Percentiles rank a stretch among this genome's conserved stretches.
These are phyloP conservation scores for Wickerhamiella sergipiensis DNA, from an alignment of 805 yeast species.

Conservation along the genomic window DNA sequence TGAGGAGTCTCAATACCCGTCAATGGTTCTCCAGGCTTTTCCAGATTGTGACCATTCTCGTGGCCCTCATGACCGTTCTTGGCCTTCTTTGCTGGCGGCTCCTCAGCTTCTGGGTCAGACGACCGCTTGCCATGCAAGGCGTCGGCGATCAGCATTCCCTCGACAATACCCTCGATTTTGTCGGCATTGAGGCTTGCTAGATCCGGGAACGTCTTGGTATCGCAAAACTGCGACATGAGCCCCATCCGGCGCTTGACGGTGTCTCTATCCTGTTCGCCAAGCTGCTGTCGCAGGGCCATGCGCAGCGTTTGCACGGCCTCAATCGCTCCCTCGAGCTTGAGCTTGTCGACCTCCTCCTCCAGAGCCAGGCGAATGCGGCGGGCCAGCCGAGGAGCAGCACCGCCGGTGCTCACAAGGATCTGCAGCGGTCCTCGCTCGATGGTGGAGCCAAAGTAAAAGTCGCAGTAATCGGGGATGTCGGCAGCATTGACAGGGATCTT, in stretches of 20 bases:
- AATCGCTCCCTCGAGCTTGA: slow-evolving; percentile 41
- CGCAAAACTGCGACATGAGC: slow-evolving; percentile 57
- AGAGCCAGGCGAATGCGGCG: slow-evolving; percentile 45
- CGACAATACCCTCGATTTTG: slow-evolving; percentile 29
- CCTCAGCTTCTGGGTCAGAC: not conserved
- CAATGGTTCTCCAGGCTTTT: too few relatives aligned
- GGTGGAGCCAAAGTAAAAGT: slow-evolving; percentile 74
- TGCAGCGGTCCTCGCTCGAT: slow-evolving; percentile 60
- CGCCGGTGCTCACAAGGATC: slow-evolving; percentile 72
- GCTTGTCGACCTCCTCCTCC: slow-evolving; percentile 28
- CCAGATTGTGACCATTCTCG: too few relatives aligned
- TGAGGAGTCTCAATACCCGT: too few relatives aligned
- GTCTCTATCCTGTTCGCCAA: slow-evolving; percentile 16
- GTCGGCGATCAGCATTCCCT: slow-evolving; percentile 12
- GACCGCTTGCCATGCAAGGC: not conserved
- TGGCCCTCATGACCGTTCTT: not conserved
- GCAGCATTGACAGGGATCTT: slow-evolving; percentile 59
- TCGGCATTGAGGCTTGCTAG: slow-evolving; percentile 34
- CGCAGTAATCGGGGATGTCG: slow-evolving; percentile 73
- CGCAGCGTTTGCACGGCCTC: slow-evolving; percentile 47
- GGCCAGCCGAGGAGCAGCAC: slow-evolving; percentile 66
- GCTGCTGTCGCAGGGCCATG: slow-evolving; percentile 30
- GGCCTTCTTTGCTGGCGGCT: not conserved
- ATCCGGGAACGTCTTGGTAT: slow-evolving; percentile 40
- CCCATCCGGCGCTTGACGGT: slow-evolving; percentile 49